Evolutionary conservation across 148 eudicot genomes (phyloP).

Genomic region (Persicaria tinctoria): DNA sequence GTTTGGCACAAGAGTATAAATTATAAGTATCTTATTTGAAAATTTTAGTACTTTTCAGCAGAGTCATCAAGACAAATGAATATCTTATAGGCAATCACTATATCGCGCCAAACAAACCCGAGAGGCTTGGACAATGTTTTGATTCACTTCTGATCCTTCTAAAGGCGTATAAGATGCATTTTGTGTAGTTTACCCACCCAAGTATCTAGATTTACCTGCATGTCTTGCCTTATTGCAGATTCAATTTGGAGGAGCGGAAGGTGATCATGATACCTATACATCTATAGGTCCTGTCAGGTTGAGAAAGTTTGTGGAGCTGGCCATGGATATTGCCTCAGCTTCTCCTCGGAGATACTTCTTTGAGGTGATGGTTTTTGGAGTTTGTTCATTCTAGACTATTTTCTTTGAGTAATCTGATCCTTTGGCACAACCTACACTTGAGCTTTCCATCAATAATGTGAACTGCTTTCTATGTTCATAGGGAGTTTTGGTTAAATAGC

Average conservation of each 20-base stretch:
- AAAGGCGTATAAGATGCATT: background rate
- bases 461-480: background rate
- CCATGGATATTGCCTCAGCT: conserved; percentile 93
- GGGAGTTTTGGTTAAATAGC: background rate
- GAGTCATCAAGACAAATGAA: no score
- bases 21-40: no score
- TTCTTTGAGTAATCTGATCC: background rate
- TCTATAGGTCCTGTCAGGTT: conserved; percentile 39
- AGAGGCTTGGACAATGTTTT: background rate
- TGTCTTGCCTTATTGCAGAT: conserved; percentile 39
- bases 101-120: no score
- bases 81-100: no score
- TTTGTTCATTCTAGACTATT: background rate
- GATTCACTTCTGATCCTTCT: background rate
- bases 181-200: background rate
- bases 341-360: conserved; percentile 90
- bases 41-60: no score
- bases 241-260: conserved; percentile 37
- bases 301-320: conserved; percentile 64
- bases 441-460: background rate
- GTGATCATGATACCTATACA: conserved; percentile 16
- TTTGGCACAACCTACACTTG: background rate
- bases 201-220: background rate
- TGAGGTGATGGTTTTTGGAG: conserved; percentile 40
- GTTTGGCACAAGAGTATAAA: no score